These are phyloP conservation scores for Babjeviella inositovora DNA, from an alignment of 805 yeast genomes.

Conservation along the genomic window DNA sequence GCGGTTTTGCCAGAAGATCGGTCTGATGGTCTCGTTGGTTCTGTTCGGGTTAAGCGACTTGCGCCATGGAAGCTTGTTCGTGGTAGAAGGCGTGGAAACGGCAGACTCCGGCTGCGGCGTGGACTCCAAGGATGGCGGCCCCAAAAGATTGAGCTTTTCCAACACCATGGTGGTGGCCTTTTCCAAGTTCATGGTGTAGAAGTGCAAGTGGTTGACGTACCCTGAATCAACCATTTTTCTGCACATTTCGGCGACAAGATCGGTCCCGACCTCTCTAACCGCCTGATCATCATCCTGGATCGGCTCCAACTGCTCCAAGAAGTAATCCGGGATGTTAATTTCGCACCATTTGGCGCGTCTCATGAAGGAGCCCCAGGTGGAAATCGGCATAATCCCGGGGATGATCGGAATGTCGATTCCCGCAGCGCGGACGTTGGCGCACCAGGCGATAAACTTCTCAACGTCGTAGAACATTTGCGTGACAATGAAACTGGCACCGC, in stretches of 20 bases:
- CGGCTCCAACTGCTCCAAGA: slow-evolving; percentile 56
- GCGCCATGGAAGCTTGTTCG: slow-evolving; percentile 62
- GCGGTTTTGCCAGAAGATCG: slow-evolving; percentile 93
- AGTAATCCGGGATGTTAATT: slow-evolving; percentile 61
- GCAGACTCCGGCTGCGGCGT: slow-evolving; percentile 16
- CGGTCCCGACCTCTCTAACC: slow-evolving; percentile 77
- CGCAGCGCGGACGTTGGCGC: slow-evolving; percentile 42
- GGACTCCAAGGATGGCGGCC: no score
- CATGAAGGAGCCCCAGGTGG: slow-evolving; percentile 84
- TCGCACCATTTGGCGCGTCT: slow-evolving; percentile 95
- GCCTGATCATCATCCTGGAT: slow-evolving; percentile 80
- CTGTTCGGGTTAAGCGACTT: slow-evolving; percentile 73
- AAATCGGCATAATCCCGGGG: slow-evolving; percentile 98
- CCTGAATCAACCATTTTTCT: slow-evolving; percentile 53
- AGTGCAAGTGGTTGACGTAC: slow-evolving; percentile 72
- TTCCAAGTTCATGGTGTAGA: slow-evolving; percentile 96
- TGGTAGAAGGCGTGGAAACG: slow-evolving; percentile 14
- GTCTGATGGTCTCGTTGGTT: slow-evolving; percentile 71
- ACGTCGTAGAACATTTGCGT: slow-evolving; percentile 97
- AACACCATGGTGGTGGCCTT: slow-evolving; percentile 79
- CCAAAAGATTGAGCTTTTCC: slow-evolving; percentile 58
- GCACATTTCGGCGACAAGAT: slow-evolving; percentile 76
- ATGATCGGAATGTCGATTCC: slow-evolving; percentile 81
- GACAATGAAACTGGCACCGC: slow-evolving; percentile 85
- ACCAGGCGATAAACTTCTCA: slow-evolving; percentile 77